Evolutionary conservation across 176 grass and related monocot genomes (phyloP).

Genomic region (Lolium rigidum): DNA sequence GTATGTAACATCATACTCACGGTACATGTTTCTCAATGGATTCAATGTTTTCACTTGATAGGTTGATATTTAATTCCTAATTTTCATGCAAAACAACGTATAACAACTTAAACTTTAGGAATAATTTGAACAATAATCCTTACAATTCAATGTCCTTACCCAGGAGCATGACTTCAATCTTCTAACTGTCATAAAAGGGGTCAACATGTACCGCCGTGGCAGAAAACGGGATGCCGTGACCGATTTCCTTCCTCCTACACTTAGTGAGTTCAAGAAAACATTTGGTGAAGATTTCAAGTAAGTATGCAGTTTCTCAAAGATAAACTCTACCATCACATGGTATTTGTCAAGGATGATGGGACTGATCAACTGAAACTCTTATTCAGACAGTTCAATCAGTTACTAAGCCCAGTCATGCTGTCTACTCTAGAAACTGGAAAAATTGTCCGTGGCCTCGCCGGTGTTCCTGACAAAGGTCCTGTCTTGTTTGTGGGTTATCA

Average conservation of each 20-base stretch:
- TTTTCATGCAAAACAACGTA: too few relatives aligned
- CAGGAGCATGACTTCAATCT: slow-evolving; percentile 85
- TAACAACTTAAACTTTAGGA: too few relatives aligned
- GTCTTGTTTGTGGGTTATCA: slow-evolving; percentile 80
- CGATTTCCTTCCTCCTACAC: slow-evolving; percentile 70
- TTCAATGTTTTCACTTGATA: background rate
- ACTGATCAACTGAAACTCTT: background rate
- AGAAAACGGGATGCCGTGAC: slow-evolving; percentile 57
- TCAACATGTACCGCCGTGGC: slow-evolving; percentile 61
- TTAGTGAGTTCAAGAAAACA: slow-evolving; percentile 76
- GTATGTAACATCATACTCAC: slow-evolving; percentile 31
- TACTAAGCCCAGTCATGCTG: slow-evolving; percentile 69
- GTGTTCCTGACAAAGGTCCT: slow-evolving; percentile 74
- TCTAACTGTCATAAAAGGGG: slow-evolving; percentile 73
- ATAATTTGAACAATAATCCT: background rate
- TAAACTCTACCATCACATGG: background rate
- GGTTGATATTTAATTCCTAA: too few relatives aligned
- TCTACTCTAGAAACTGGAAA: slow-evolving; percentile 75
- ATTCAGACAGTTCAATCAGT: slow-evolving; percentile 57
- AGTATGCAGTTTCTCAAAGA: background rate
- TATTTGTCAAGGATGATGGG: background rate
- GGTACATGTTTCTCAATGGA: background rate
- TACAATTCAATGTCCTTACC: background rate
- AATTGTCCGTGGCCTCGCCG: slow-evolving; percentile 69
- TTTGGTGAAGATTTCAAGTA: slow-evolving; percentile 64